Percentiles rank a stretch among this genome's conserved stretches.
These are phyloP conservation scores for Cucurbita ficifolia DNA, from an alignment of 306 rosid genomes.

Conservation along the genomic window DNA sequence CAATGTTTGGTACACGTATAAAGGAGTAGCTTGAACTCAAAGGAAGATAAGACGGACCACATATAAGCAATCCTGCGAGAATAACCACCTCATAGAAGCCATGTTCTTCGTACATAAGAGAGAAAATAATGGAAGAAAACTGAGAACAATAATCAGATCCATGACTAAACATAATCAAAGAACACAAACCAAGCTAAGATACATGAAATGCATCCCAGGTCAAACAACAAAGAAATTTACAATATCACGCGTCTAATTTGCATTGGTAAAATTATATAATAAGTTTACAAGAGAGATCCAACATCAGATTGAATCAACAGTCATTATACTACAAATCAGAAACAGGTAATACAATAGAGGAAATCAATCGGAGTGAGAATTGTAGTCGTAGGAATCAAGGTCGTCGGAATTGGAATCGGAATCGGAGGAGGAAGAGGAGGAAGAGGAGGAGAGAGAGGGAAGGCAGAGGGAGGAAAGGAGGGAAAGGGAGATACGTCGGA, in stretches of 20 bases:
- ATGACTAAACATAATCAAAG: background rate
- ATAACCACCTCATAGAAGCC: background rate
- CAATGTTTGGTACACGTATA: background rate
- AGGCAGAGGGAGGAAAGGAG: slow-evolving; percentile 24
- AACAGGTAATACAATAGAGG: background rate
- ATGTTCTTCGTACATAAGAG: background rate
- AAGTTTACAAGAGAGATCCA: background rate
- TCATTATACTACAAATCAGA: background rate
- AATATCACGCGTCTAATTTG: background rate
- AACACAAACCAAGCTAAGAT: background rate
- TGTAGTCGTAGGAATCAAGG: background rate
- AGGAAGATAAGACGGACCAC: background rate
- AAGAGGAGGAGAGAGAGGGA: slow-evolving; percentile 6
- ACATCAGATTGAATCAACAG: background rate
- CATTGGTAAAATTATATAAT: background rate
- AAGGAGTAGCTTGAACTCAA: background rate
- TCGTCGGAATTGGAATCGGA: background rate
- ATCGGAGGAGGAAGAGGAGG: background rate
- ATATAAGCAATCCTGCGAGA: background rate
- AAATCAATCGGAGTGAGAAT: slow-evolving; percentile 21
- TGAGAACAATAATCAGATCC: background rate
- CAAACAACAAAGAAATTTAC: background rate
- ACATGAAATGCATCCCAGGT: background rate
- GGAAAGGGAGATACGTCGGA: slow-evolving; percentile 27
- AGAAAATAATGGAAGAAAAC: background rate